Base-by-base conservation (phyloP, 1,139 yeast species). In the Geotrichum bryndzae region DNA sequence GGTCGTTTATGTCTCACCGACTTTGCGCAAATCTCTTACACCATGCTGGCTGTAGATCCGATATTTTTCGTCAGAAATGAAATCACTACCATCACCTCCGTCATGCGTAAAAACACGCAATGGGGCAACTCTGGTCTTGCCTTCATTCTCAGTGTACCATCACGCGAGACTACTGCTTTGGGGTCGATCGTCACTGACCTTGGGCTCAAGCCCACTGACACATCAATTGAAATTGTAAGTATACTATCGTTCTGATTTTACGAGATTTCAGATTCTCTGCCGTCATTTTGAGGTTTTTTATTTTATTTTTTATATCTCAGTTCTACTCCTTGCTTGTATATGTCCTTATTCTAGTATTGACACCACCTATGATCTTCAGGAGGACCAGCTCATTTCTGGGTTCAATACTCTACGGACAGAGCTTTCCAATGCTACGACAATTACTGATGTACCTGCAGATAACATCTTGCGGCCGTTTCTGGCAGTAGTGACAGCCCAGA, bases 111-210 rank as follows among this genome's bases (percentile, higher is more conserved):
- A 73, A 83, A 86, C 71, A 82, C 88, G 58, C 84, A 95, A 66
- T 87, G 90, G 84, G 81, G 87, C 13, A 90, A 87, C 67, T 84
- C 91, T 51, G 96, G 97, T 2, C 95, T 91, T 55, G 95, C 97
- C 6, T 91, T 96, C 7, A 84, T 92, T 53, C 78, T 92, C 52
- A 88, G 94, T 2, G 78, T 80, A 11, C 77, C 64, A 8, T 18
- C 46, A 6, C 46, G 46, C 46, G n/a, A 41, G 11, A 27, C 64
- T 8, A 8, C 58, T 11, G 38, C 29, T 22, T 52, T 13, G 13
- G 58, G 58, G 10, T 45, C 60, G 63, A 76, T 72, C 53, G 72
- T 70, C 33, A 68, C 64, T 48, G 68, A 70, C 27, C 64, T 74
- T 57, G 72, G 73, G 22, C 61, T 68, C 11, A 65, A 70, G 31